Conservation (phyloP, 2,329 filamentous ascomycete genomes). For the Colletotrichum sp. region DNA sequence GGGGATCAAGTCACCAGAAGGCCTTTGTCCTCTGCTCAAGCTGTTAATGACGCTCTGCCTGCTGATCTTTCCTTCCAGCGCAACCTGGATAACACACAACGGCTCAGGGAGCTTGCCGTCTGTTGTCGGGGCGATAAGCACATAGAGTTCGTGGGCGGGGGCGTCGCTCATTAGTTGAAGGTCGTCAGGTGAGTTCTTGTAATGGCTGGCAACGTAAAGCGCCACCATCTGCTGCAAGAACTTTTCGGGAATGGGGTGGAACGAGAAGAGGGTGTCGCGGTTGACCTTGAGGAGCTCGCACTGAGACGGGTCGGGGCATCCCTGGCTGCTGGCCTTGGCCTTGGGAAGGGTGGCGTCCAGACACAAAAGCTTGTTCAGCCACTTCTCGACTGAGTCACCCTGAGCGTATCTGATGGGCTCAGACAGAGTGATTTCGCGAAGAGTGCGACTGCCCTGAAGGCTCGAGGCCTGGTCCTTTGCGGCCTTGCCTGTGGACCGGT, state of each 20-base stretch:
- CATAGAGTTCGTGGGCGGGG: conserved; percentile 94
- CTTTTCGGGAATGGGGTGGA: conserved; percentile 95
- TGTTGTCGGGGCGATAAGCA: conserved; percentile 85
- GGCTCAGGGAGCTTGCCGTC: conserved; percentile 88
- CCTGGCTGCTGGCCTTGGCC: conserved; percentile 73
- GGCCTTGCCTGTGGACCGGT: conserved; percentile 78
- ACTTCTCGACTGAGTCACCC: conserved; percentile 91
- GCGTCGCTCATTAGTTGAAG: conserved; percentile 99
- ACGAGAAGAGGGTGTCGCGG: conserved; percentile 96
- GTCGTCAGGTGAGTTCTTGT: conserved; percentile 98
- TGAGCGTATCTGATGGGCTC: conserved; percentile 95
- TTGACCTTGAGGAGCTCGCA: conserved; percentile 95
- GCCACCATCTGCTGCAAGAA: conserved; percentile 99
- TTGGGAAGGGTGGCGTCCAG: conserved; percentile 90
- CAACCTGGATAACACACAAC: conserved; percentile 92
- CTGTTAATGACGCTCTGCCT: conserved; percentile 89
- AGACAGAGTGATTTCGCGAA: conserved; percentile 89
- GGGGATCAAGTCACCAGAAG: conserved; percentile 91
- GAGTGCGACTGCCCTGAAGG: conserved; percentile 72
- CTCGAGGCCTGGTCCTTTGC: conserved; percentile 66
- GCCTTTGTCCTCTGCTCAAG: conserved; percentile 85
- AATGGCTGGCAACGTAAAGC: conserved; percentile 94
- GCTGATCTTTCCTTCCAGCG: conserved; percentile 94
- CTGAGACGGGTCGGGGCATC: conserved; percentile 87
- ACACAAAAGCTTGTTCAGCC: conserved; percentile 93